These are phyloP conservation scores for Davidsoniella neocaledoniae DNA, from an alignment of 2,329 filamentous ascomycete species.

Conservation along the genomic window DNA sequence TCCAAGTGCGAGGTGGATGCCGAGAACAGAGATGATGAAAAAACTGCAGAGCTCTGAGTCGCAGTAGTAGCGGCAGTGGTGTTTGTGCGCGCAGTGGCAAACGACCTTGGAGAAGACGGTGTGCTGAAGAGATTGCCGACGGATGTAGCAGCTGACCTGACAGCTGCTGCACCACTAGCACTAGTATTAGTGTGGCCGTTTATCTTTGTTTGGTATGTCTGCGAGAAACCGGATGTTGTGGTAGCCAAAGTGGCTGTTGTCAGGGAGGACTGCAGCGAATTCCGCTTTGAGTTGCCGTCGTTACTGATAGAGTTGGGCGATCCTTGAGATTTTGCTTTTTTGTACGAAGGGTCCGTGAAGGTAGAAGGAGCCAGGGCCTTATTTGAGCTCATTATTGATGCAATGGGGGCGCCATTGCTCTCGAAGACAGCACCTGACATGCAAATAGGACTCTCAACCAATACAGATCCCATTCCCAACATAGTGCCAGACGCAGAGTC, in stretches of 20 bases:
- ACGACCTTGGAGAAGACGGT: conserved; percentile 8
- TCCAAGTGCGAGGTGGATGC: conserved; percentile 11
- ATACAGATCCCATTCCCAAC: too few relatives aligned
- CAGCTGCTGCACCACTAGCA: not conserved
- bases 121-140: not conserved
- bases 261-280: conserved; percentile 5
- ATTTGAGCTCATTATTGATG: conserved; percentile 1
- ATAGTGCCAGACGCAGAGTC: not conserved
- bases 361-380: not conserved
- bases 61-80: conserved; percentile 4
- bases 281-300: conserved; percentile 2
- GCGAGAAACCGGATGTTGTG: conserved; percentile 3
- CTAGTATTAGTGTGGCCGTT: not conserved
- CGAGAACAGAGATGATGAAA: conserved; percentile 11
- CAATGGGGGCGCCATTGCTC: not conserved
- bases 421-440: not conserved
- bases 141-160: conserved; percentile 1
- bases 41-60: conserved; percentile 9
- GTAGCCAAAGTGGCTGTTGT: conserved; percentile 6
- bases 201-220: not conserved
- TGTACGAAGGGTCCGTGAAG: conserved; percentile 1
- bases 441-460: too few relatives aligned
- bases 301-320: conserved; percentile 3
- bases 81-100: conserved; percentile 2
- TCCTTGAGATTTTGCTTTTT: conserved; percentile 8